Evolutionary conservation across 345 rosid species (phyloP), one percentile per base, ranked within the genome.

Genomic region (Eucalyptus pauciflora): DNA sequence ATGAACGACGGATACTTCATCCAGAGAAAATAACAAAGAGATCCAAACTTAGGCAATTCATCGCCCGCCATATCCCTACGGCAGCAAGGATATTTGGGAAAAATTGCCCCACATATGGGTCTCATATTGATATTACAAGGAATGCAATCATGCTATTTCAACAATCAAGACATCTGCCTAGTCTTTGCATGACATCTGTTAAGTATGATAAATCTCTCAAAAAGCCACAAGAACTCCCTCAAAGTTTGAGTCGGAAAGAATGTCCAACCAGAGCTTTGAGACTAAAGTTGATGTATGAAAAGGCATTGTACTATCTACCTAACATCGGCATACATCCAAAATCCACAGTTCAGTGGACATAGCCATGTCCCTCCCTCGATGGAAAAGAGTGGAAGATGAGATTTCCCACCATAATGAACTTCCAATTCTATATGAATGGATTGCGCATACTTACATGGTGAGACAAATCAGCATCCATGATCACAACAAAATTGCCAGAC

Each of bases 401-500:
- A 41, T 76, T 37, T 41, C 43, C 48, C 13, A 11, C 83, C 83
- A 41, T 20, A 76, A 76, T 11, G 27, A 76, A 76, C 48, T 76
- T 76, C 5, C 29, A 37, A 37, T 41, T 18, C 83, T 41, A 76
- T 37, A 45, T 50, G 31, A 27, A 80, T 69, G 27, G 87, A 62
- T 12, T 31, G 69, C 7, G 31, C 52, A 50, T 43, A 89, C 98
- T 95, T 94, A 96, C 99, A 94, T 98, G 99, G 93, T 98, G 99
- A 50, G 99, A 98, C 64, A 98, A 93, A 95, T 97, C 99, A 90
- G 99, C 99, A 93, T 96, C 99, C 99, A 98, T 97, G 88, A 98
- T 97, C 31, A 98, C 97, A 50, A 98, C 95, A 89, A 97, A 97
- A 90, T 96, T 96, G 31, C 99, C 99, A 5, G 99, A 92, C 12